Conservation (phyloP, 352 stramenopile species). For the Pythium coloratum region DNA sequence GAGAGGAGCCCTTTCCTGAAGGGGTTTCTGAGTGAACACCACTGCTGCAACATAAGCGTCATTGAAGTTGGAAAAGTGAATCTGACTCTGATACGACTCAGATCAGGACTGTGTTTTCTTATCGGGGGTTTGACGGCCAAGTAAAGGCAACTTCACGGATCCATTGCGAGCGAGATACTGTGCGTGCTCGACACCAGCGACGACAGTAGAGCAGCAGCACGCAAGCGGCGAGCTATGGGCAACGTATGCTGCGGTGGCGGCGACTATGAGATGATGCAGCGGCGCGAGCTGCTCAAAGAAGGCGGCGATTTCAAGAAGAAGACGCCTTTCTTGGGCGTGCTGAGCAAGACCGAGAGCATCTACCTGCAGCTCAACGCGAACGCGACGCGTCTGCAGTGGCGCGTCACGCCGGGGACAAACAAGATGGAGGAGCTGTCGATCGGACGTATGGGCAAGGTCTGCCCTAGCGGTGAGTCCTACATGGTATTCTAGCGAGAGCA, state of each 20-base stretch:
- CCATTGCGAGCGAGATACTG: neutral
- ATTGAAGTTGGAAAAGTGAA: neutral
- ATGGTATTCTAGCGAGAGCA: neutral
- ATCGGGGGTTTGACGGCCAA: neutral
- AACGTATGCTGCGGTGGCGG: constrained; percentile 62
- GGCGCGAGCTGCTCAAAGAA: constrained; percentile 63
- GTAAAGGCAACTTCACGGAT: neutral
- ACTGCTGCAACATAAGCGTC: constrained; percentile 1
- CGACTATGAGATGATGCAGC: constrained; percentile 59
- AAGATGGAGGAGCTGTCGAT: constrained; percentile 56
- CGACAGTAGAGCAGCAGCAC: neutral
- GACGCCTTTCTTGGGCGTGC: constrained; percentile 55
- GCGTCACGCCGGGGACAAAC: constrained; percentile 36
- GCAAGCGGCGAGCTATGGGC: constrained; percentile 41
- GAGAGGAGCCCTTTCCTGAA: neutral
- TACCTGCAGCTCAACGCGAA: constrained; percentile 61
- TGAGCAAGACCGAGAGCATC: constrained; percentile 56
- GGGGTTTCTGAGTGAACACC: constrained; percentile 1
- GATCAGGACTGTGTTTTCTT: constrained; percentile 6
- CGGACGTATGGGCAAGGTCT: constrained; percentile 54
- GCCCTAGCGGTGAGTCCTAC: constrained; percentile 38
- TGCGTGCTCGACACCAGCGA: neutral
- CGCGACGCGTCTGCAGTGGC: constrained; percentile 47
- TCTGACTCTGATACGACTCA: neutral
- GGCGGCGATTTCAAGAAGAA: constrained; percentile 74